Percentiles rank a stretch among this genome's conserved stretches.
Conservation (phyloP, 345 rosid species). For the Citrus sinensis region DNA sequence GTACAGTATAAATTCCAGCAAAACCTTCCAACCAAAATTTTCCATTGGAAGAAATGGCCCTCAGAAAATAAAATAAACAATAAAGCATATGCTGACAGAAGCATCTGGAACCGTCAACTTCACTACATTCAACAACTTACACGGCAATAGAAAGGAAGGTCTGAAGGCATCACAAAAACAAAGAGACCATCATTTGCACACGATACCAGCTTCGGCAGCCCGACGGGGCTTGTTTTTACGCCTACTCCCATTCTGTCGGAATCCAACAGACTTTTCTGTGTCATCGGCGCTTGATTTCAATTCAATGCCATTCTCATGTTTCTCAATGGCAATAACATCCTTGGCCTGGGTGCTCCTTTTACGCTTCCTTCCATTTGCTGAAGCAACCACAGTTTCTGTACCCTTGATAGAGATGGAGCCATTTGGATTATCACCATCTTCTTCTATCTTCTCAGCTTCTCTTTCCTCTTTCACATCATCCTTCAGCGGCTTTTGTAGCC, state of each 20-base stretch:
- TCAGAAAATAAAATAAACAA: conserved; percentile 10
- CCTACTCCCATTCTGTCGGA: conserved; percentile 55
- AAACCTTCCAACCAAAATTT: conserved; percentile 13
- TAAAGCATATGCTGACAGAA: not conserved
- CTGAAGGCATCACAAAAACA: conserved; percentile 3
- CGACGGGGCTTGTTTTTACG: conserved; percentile 75
- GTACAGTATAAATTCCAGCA: not conserved
- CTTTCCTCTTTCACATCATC: conserved; percentile 45
- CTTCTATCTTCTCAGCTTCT: conserved; percentile 33
- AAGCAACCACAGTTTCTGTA: conserved; percentile 26
- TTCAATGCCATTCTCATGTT: conserved; percentile 48
- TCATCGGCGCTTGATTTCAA: conserved; percentile 43
- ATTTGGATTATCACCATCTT: conserved; percentile 39
- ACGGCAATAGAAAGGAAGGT: not conserved
- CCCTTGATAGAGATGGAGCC: conserved; percentile 35
- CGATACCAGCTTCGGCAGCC: conserved; percentile 81
- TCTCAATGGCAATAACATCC: conserved; percentile 28
- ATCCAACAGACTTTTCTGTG: conserved; percentile 43
- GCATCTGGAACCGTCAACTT: conserved; percentile 12
- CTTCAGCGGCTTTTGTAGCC: conserved; percentile 56
- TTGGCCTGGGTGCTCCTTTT: conserved; percentile 38
- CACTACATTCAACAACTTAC: not conserved
- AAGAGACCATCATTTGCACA: conserved; percentile 44
- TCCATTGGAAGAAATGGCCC: conserved; percentile 15
- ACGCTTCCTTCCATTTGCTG: conserved; percentile 56